phyloP scores from a whole-genome alignment of 1,284 basidiomycete species.

The Leccinum angustisporum region DNA sequence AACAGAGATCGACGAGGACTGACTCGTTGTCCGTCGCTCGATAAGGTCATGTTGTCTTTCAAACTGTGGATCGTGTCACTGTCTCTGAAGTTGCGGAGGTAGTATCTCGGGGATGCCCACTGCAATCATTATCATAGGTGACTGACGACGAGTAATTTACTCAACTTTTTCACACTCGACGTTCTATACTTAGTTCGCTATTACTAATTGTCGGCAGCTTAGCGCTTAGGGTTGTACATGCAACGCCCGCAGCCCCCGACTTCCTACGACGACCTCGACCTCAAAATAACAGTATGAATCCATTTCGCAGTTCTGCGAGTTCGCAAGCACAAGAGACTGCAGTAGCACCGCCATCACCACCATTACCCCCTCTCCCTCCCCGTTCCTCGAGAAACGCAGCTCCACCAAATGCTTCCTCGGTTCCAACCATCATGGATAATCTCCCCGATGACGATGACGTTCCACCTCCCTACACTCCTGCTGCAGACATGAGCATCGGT shows the following conservation, averaged over 20 bases:
- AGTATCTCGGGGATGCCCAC: too few species aligned
- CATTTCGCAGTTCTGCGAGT: constrained; percentile 14
- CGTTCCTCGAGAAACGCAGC: background rate
- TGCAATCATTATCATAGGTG: too few species aligned
- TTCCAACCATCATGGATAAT: background rate
- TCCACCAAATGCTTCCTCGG: background rate
- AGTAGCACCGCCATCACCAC: background rate
- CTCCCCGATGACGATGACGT: constrained; percentile 54
- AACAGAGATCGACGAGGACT: too few species aligned
- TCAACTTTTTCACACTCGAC: too few species aligned
- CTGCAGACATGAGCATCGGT: constrained; percentile 51
- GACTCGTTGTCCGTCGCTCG: too few species aligned
- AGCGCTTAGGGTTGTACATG: background rate
- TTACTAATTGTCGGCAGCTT: background rate
- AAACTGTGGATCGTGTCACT: too few species aligned
- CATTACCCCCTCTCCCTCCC: background rate
- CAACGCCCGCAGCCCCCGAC: background rate
- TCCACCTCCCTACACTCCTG: constrained; percentile 66
- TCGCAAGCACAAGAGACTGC: background rate
- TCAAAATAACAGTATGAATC: constrained; percentile 10
- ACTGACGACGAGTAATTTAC: too few species aligned
- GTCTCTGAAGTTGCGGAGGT: too few species aligned
- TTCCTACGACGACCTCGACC: background rate
- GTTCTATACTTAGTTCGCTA: background rate
- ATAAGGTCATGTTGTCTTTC: too few species aligned